Percentiles rank a stretch among this genome's conserved stretches.
These are phyloP conservation scores for Helenozyma rhizophorensis DNA, from an alignment of 805 yeast genomes.

Conservation along the genomic window DNA sequence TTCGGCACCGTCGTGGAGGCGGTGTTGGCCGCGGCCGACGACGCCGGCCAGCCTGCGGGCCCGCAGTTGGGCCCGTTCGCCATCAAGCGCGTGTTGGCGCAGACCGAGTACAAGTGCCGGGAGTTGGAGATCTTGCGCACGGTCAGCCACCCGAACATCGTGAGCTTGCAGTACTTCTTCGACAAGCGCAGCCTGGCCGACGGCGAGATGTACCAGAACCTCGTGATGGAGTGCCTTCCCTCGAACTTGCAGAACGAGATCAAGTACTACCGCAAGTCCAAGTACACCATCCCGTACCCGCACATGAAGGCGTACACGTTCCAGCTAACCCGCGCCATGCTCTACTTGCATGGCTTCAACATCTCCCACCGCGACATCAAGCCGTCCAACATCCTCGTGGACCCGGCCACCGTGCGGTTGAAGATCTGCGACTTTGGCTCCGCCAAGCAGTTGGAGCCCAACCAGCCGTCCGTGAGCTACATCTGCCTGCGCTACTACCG, in stretches of 20 bases:
- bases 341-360: conserved; percentile 73
- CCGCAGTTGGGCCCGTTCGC: conserved; percentile 79
- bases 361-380: conserved; percentile 82
- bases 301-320: conserved; percentile 75
- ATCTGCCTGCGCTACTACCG: conserved; percentile 94
- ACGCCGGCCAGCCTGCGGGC: conserved; percentile 11
- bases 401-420: conserved; percentile 59
- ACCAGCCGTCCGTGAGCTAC: conserved; percentile 88
- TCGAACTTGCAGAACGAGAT: conserved; percentile 74
- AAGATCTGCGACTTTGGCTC: conserved; percentile 86
- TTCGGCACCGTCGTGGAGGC: conserved; percentile 85
- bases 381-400: conserved; percentile 76
- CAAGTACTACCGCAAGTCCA: conserved; percentile 58
- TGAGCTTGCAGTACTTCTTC: conserved; percentile 63
- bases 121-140: conserved; percentile 73
- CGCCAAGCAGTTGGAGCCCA: conserved; percentile 72
- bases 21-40: conserved; percentile 37
- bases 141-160: conserved; percentile 78
- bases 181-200: conserved; percentile 63
- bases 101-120: conserved; percentile 79
- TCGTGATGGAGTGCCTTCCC: conserved; percentile 87
- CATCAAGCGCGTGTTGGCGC: conserved; percentile 80
- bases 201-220: conserved; percentile 66
- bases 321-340: conserved; percentile 80
- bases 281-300: conserved; percentile 60